Conservation (phyloP, 2,329 filamentous ascomycete genomes). For the Fusarium beomiforme region DNA sequence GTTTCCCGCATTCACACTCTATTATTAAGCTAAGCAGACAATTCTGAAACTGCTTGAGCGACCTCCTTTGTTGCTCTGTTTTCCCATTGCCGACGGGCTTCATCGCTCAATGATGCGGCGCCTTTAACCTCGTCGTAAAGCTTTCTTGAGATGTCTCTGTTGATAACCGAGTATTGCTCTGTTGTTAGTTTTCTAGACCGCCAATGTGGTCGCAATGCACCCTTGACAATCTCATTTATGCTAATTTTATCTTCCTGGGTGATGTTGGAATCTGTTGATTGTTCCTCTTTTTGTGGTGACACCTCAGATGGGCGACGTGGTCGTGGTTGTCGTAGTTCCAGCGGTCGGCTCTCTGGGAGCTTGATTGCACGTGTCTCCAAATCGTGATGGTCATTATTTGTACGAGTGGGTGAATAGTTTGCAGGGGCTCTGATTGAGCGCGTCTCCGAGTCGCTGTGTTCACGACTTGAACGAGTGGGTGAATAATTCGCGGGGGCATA, state of each 20-base stretch:
- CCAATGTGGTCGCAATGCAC: constrained; percentile 84
- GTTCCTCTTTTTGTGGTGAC: constrained; percentile 64
- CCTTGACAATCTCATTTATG: constrained; percentile 88
- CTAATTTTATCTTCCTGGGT: constrained; percentile 87
- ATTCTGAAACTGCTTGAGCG: constrained; percentile 72
- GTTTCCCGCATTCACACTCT: constrained; percentile 33
- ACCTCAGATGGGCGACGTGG: constrained; percentile 57
- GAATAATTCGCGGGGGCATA: constrained; percentile 82
- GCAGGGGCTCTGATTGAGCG: constrained; percentile 57
- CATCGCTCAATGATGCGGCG: constrained; percentile 68
- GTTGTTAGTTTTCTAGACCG: constrained; percentile 81
- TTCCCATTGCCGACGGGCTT: constrained; percentile 76
- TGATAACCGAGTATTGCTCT: constrained; percentile 92
- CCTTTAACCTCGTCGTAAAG: constrained; percentile 78
- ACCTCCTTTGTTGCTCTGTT: constrained; percentile 82
- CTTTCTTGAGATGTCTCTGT: constrained; percentile 86
- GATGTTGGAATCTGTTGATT: constrained; percentile 70
- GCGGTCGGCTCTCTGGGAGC: constrained; percentile 46
- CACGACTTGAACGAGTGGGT: constrained; percentile 50
- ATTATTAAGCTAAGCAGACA: constrained; percentile 59
- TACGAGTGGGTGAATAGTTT: constrained; percentile 70
- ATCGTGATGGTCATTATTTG: constrained; percentile 33
- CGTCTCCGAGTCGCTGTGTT: constrained; percentile 45
- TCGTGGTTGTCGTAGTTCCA: constrained; percentile 64
- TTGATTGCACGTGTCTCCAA: constrained; percentile 33